Conservation (phyloP, 2,329 filamentous ascomycete genomes). For the Coniella lustricola region DNA sequence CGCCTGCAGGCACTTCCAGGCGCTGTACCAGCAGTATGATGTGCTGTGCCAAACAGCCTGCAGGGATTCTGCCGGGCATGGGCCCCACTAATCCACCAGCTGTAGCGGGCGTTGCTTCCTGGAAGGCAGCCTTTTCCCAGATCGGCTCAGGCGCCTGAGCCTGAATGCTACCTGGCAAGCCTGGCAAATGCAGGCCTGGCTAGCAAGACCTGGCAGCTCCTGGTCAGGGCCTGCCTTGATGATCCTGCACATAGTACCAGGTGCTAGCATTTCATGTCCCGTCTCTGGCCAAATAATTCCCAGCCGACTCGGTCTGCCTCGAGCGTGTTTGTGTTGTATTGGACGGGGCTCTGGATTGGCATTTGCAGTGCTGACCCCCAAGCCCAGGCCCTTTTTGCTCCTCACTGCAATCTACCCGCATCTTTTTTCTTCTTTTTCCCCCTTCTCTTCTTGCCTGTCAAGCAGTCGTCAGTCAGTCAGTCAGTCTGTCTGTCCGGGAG, state of each 20-base stretch:
- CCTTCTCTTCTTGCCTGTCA: background rate
- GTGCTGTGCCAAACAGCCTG: too few species aligned
- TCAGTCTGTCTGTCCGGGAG: too few species aligned
- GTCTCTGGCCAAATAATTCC: background rate
- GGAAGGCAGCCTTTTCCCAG: background rate
- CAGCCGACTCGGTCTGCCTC: background rate
- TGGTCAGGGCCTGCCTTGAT: too few species aligned
- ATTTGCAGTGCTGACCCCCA: background rate
- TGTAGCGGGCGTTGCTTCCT: slow-evolving; percentile 1
- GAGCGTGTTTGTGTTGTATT: background rate
- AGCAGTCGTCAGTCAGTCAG: background rate
- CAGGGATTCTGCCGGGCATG: too few species aligned
- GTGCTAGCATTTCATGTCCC: background rate
- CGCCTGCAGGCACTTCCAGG: too few species aligned
- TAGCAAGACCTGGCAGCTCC: too few species aligned
- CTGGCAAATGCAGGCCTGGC: too few species aligned
- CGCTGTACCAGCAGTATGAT: too few species aligned
- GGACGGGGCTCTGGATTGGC: background rate
- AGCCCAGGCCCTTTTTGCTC: background rate
- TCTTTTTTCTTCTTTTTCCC: background rate
- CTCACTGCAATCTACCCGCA: background rate
- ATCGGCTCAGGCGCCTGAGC: background rate
- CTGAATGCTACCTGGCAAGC: too few species aligned
- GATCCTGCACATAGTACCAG: too few species aligned
- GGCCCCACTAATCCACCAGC: too few species aligned